These are phyloP conservation scores for Talaromyces atroroseus DNA, from an alignment of 2,329 filamentous ascomycete species.

Conservation along the genomic window DNA sequence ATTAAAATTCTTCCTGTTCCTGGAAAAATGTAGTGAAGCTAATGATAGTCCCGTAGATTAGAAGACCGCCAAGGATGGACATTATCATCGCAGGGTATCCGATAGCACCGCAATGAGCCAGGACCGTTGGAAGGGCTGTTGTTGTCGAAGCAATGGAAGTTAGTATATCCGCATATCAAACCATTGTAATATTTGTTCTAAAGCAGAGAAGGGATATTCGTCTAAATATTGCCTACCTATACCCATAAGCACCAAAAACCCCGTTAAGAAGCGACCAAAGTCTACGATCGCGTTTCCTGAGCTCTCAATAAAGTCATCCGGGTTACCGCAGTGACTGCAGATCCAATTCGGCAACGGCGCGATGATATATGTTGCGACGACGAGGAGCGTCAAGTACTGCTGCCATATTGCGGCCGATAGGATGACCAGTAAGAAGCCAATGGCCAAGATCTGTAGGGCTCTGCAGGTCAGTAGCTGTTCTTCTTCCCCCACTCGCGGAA, in stretches of 20 bases:
- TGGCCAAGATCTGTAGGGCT: conserved; percentile 70
- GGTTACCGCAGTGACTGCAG: conserved; percentile 78
- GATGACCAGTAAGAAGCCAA: conserved; percentile 98
- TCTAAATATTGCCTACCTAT: conserved; percentile 63
- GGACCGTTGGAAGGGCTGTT: conserved; percentile 75
- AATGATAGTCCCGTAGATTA: conserved; percentile 98
- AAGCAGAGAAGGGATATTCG: background rate
- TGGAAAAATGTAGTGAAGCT: conserved; percentile 98
- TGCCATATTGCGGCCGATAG: conserved; percentile 93
- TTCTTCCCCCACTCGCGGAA: background rate
- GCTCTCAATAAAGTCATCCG: conserved; percentile 91
- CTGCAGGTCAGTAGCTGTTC: background rate
- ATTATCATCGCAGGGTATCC: conserved; percentile 82
- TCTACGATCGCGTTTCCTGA: conserved; percentile 81
- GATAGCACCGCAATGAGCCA: conserved; percentile 84
- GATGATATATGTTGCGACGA: conserved; percentile 91
- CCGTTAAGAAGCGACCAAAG: conserved; percentile 87
- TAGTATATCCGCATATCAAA: conserved; percentile 3
- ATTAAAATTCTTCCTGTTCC: conserved; percentile 88
- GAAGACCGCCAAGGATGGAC: conserved; percentile 83
- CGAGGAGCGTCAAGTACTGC: conserved; percentile 89
- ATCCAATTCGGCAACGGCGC: conserved; percentile 97
- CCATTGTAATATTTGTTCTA: background rate
- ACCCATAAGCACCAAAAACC: conserved; percentile 95
- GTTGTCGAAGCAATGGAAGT: conserved; percentile 8